Conservation (phyloP, 2,329 filamentous ascomycete genomes). For the Conoideocrella luteorostrata region DNA sequence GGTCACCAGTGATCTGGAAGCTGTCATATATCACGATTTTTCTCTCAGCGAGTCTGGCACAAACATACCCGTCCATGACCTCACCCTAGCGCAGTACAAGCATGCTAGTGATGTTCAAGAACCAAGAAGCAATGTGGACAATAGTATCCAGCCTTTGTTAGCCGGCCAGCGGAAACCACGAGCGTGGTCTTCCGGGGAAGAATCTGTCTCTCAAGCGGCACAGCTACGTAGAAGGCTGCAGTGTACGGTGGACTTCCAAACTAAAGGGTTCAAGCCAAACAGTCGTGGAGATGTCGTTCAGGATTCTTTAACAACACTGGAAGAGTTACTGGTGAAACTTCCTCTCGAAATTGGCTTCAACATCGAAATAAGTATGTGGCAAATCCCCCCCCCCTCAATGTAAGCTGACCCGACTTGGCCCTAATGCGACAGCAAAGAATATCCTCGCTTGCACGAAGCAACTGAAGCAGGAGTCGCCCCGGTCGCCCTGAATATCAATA, state of each 20-base stretch:
- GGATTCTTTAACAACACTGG: conserved; percentile 28
- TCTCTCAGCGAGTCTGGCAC: conserved; percentile 34
- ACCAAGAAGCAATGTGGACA: conserved; percentile 4
- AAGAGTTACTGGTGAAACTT: conserved; percentile 28
- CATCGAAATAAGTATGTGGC: conserved; percentile 31
- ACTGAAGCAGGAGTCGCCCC: conserved; percentile 25
- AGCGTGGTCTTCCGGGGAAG: conserved; percentile 15
- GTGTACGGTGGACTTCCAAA: conserved; percentile 31
- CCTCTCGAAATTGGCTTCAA: conserved; percentile 30
- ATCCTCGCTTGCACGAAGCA: conserved; percentile 32
- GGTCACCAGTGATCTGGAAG: conserved; percentile 31
- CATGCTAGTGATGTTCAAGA: conserved; percentile 21
- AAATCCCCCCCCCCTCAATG: background rate
- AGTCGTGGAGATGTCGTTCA: conserved; percentile 32
- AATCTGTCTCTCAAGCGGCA: conserved; percentile 14
- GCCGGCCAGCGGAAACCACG: conserved; percentile 13
- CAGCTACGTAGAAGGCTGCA: conserved; percentile 26
- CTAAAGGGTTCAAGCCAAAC: conserved; percentile 33
- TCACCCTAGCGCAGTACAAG: conserved; percentile 32
- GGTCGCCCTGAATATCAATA: conserved; percentile 31
- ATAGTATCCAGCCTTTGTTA: conserved; percentile 1
- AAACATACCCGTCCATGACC: conserved; percentile 31
- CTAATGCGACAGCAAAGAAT: conserved; percentile 23
- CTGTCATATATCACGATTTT: conserved; percentile 36
- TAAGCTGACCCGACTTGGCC: background rate